Evolutionary conservation across 805 yeast species (phyloP), one percentile per base, ranked within the genome.

Genomic region (Sugiyamaella marilandica): DNA sequence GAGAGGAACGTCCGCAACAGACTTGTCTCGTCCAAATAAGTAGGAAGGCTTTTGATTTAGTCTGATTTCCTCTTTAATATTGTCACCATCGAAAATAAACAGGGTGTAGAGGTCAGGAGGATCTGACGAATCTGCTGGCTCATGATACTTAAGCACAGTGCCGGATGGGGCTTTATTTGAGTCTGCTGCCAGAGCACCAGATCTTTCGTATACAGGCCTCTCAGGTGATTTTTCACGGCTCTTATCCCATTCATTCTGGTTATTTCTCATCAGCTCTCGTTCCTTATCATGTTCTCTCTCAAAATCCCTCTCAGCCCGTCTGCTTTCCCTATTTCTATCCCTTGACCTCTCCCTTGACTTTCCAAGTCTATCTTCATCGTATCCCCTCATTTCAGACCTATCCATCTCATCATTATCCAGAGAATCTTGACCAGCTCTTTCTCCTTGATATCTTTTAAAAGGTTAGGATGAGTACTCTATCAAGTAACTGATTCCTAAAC

Each of bases 181-280:
- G 9, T 57, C 79, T 51, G 68, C 65, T 29, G 76, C 76, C 34
- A 76, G 56, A 2, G 73, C 55, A 0, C 79, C 79, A 0, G 79
- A 73, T 1, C 73, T 72, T 49, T 68, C 67, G 57, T 72, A 74
- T 13, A 21, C 43, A 14, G 41, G 50, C 18, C 35, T 34, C 19
- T 13, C 16, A 5, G 41, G 32, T 3, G 13, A 29, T 13, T 48
- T 41, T 21, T 31, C 45, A 34, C 39, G 19, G 9, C 21, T 13
- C 16, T 34, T 34, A 8, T 47, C 29, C 19, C 16, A 43, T n/a
- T 36, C 35, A 34, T 19, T 16, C 45, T 9, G 16, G n/a, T 29
- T 35, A n/a, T 36, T 13, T 10, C 43, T 29, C 47, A 24, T 39
- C 5, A 29, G 26, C 13, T 32, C 41, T 19, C 34, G 35, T 16